Conservation (phyloP, 2,329 filamentous ascomycete species). For the Epichloe hybrida region DNA sequence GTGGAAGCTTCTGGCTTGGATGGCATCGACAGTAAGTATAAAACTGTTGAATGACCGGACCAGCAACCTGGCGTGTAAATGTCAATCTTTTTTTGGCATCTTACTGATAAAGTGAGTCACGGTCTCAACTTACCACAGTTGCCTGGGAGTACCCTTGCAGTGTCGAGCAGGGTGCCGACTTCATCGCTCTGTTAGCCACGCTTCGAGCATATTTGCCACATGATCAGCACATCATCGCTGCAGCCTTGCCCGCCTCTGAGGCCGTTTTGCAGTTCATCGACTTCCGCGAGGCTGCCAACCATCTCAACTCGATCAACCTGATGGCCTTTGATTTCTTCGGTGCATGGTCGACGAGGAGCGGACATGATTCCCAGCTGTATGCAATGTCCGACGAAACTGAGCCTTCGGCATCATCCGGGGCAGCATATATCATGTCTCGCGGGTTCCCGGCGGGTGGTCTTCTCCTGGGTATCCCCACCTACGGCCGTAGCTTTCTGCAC, state of each 20-base stretch:
- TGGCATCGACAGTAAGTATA: constrained; percentile 51
- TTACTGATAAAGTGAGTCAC: neutral
- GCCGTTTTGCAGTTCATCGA: constrained; percentile 58
- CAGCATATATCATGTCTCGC: constrained; percentile 50
- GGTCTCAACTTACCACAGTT: constrained; percentile 36
- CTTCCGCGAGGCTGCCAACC: constrained; percentile 44
- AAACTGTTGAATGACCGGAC: no score
- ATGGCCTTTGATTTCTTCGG: constrained; percentile 73
- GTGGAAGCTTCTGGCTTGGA: constrained; percentile 52
- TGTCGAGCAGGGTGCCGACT: constrained; percentile 53
- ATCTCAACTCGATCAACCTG: constrained; percentile 64
- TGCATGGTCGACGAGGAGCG: constrained; percentile 51
- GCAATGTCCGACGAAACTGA: constrained; percentile 41
- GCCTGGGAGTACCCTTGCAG: constrained; percentile 68
- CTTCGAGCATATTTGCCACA: constrained; percentile 53
- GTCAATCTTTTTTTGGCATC: no score
- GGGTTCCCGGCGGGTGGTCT: constrained; percentile 60
- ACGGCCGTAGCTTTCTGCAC: constrained; percentile 61
- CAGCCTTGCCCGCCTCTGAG: constrained; percentile 55
- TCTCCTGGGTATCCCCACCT: constrained; percentile 61
- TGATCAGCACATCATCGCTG: constrained; percentile 55
- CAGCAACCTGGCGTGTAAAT: no score
- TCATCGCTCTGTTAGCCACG: constrained; percentile 52
- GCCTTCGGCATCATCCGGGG: constrained; percentile 51
- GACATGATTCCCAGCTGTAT: constrained; percentile 67